These are phyloP conservation scores for Mallotus repandus DNA, from an alignment of 441 rosid species.

Conservation along the genomic window DNA sequence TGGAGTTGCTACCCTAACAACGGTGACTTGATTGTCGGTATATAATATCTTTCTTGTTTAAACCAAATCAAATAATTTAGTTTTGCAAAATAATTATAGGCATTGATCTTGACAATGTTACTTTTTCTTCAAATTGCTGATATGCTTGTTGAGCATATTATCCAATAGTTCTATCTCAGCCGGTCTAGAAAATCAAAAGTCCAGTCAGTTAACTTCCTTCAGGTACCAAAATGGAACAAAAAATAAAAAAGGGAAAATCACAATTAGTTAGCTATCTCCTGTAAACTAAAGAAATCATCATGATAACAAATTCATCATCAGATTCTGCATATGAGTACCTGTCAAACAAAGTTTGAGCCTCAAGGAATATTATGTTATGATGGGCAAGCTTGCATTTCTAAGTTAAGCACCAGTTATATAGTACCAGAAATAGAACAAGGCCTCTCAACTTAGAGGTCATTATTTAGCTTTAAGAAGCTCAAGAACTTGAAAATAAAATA, in stretches of 20 bases:
- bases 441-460: no score
- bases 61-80: not conserved
- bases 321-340: not conserved
- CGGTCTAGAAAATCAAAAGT: conserved; percentile 45
- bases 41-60: not conserved
- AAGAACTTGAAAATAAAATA: no score
- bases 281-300: not conserved
- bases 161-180: conserved; percentile 92
- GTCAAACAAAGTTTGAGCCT: no score
- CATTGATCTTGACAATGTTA: conserved; percentile 88
- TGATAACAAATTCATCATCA: not conserved
- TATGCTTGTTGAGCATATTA: conserved; percentile 78
- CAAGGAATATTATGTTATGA: not conserved
- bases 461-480: no score
- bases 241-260: not conserved
- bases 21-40: no score
- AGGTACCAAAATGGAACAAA: conserved; percentile 15
- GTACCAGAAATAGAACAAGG: no score
- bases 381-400: not conserved
- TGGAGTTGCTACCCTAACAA: no score
- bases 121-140: conserved; percentile 81
- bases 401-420: not conserved
- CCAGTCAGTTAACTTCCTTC: conserved; percentile 17
- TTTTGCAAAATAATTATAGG: conserved; percentile 42
- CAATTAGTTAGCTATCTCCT: not conserved